These are phyloP conservation scores for Zasmidium citrigriseum DNA, from an alignment of 2,329 filamentous ascomycete species.

Conservation along the genomic window DNA sequence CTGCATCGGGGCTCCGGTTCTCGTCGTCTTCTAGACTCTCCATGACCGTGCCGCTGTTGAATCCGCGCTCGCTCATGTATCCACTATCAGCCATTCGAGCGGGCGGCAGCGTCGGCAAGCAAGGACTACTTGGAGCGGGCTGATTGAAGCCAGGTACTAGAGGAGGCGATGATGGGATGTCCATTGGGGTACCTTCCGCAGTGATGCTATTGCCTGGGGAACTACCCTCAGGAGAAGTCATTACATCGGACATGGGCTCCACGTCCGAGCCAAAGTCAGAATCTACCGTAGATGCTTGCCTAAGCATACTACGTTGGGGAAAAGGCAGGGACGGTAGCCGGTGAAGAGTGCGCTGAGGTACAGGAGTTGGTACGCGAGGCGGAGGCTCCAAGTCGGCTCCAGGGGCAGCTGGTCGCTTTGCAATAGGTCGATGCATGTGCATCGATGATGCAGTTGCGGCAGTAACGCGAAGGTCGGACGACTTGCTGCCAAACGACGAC, in stretches of 20 bases:
- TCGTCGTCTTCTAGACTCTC: constrained; percentile 64
- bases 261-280: constrained; percentile 34
- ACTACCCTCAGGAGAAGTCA: constrained; percentile 50
- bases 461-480: constrained; percentile 77
- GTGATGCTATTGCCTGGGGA: constrained; percentile 47
- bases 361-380: constrained; percentile 76
- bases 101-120: constrained; percentile 55
- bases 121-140: constrained; percentile 71
- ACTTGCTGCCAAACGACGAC: constrained; percentile 65
- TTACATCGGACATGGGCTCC: constrained; percentile 43
- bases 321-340: constrained; percentile 30
- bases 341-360: constrained; percentile 55
- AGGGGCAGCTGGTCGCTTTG: constrained; percentile 49
- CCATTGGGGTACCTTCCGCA: constrained; percentile 68
- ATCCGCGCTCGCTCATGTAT: constrained; percentile 63
- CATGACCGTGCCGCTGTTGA: constrained; percentile 63
- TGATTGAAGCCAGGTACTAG: constrained; percentile 59
- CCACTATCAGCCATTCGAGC: constrained; percentile 63
- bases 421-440: constrained; percentile 76
- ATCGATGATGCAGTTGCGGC: constrained; percentile 89
- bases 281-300: constrained; percentile 33
- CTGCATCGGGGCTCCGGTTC: constrained; percentile 38
- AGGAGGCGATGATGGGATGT: constrained; percentile 88
- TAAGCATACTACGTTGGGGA: constrained; percentile 28
- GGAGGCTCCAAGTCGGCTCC: constrained; percentile 66